phyloP scores from a whole-genome alignment of 2,329 filamentous ascomycete genomes.

The Sphaceloma murrayae region DNA sequence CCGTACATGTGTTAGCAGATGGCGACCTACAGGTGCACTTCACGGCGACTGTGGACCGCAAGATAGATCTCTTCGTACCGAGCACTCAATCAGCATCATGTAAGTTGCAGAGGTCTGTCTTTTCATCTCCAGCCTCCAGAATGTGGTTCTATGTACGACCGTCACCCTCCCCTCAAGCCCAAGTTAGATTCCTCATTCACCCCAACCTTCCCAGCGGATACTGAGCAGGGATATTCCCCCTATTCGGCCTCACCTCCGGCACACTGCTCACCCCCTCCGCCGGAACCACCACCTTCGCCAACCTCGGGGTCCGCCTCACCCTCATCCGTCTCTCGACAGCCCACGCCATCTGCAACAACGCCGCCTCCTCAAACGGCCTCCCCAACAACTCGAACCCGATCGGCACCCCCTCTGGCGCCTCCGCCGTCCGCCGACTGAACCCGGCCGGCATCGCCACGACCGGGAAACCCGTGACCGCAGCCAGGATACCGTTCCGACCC shows the following conservation, averaged over 20 bases:
- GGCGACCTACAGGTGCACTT: too few relatives aligned
- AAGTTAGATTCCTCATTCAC: background rate
- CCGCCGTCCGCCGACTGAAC: conserved; percentile 40
- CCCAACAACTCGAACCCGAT: conserved; percentile 58
- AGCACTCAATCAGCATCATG: too few relatives aligned
- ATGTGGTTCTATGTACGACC: too few relatives aligned
- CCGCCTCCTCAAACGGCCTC: conserved; percentile 45
- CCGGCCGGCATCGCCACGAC: conserved; percentile 47
- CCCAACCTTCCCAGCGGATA: conserved; percentile 40
- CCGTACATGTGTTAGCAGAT: too few relatives aligned
- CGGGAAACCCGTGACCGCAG: conserved; percentile 44
- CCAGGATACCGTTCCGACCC: conserved; percentile 51
- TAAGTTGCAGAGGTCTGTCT: too few relatives aligned
- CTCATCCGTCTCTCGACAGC: conserved; percentile 40
- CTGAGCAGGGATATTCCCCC: conserved; percentile 32
- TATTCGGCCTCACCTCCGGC: conserved; percentile 38
- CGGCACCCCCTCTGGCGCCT: conserved; percentile 50
- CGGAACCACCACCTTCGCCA: conserved; percentile 35
- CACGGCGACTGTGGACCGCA: too few relatives aligned
- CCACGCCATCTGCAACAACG: conserved; percentile 46
- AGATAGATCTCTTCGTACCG: too few relatives aligned
- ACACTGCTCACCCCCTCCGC: conserved; percentile 34
- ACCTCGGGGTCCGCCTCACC: conserved; percentile 39
- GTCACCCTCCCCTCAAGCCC: too few relatives aligned
- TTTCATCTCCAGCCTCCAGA: too few relatives aligned